A percentile compares a stretch with the other conserved stretches of the same genome.
These are phyloP conservation scores for Liriodendron chinense DNA, from an alignment of 164 flowering plant species.

Conservation along the genomic window DNA sequence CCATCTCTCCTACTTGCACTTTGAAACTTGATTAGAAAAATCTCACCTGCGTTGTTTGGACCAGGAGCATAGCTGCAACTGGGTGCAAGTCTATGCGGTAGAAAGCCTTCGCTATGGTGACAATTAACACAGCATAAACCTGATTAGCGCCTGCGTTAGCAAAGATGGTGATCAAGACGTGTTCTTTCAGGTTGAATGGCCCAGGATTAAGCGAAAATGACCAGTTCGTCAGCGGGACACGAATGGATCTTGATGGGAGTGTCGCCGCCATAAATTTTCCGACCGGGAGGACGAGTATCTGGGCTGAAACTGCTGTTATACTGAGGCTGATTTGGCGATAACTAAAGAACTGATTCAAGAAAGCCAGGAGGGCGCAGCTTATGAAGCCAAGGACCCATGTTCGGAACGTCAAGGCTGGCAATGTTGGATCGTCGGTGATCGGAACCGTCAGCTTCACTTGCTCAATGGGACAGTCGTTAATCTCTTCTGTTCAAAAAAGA, in stretches of 20 bases:
- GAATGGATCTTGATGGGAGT: constrained; percentile 54
- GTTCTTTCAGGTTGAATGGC: constrained; percentile 89
- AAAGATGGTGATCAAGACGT: constrained; percentile 87
- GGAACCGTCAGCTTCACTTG: constrained; percentile 87
- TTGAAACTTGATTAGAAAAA: too few species aligned
- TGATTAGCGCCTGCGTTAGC: constrained; percentile 88
- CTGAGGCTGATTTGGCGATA: constrained; percentile 70
- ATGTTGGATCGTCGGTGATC: constrained; percentile 58
- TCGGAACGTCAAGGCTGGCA: constrained; percentile 79
- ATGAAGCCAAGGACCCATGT: constrained; percentile 75
- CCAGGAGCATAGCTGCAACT: too few species aligned
- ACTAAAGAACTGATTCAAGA: constrained; percentile 94
- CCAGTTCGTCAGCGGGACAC: constrained; percentile 52
- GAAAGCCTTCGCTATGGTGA: constrained; percentile 35
- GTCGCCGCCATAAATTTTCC: constrained; percentile 75
- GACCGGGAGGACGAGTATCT: constrained; percentile 83
- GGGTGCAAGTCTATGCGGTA: too few species aligned
- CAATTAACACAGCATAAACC: constrained; percentile 83
- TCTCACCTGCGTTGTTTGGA: too few species aligned
- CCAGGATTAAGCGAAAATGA: constrained; percentile 86
- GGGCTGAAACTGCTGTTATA: constrained; percentile 77
- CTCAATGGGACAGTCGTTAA: constrained; percentile 28
- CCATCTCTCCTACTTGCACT: too few species aligned
- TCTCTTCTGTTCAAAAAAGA: too few species aligned
- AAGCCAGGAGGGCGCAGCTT: constrained; percentile 70